Evolutionary conservation across 2,329 filamentous ascomycete genomes (phyloP).

Genomic region (Chaetomiaceae sp.): DNA sequence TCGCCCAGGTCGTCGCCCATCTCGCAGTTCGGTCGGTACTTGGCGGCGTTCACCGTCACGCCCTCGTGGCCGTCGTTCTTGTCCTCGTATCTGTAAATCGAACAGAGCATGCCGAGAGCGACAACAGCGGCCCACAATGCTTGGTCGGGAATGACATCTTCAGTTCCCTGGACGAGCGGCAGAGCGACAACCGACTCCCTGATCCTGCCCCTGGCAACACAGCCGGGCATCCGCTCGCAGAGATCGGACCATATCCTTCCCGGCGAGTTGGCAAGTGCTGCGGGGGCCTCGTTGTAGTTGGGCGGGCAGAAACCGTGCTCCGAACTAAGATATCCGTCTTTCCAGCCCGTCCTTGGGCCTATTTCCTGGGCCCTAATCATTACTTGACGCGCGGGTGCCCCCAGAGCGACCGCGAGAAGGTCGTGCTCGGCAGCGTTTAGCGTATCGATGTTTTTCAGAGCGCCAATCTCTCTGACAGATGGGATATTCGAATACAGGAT

Average conservation of each 20-base stretch:
- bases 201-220: slow-evolving; percentile 46
- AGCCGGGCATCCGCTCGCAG: slow-evolving; percentile 50
- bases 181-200: slow-evolving; percentile 46
- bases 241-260: slow-evolving; percentile 53
- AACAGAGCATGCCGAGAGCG: slow-evolving; percentile 48
- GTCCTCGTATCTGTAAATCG: slow-evolving; percentile 51
- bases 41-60: slow-evolving; percentile 35
- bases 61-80: slow-evolving; percentile 50
- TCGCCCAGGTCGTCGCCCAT: slow-evolving; percentile 50
- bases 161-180: slow-evolving; percentile 45
- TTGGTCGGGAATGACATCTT: slow-evolving; percentile 46
- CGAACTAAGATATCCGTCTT: slow-evolving; percentile 48
- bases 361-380: slow-evolving; percentile 50
- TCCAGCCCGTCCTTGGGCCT: slow-evolving; percentile 48
- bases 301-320: slow-evolving; percentile 50
- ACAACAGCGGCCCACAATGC: slow-evolving; percentile 52
- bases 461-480: slow-evolving; percentile 36
- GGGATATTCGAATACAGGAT: slow-evolving; percentile 44
- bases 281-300: slow-evolving; percentile 46
- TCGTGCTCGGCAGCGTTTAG: slow-evolving; percentile 46
- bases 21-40: slow-evolving; percentile 36
- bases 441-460: slow-evolving; percentile 44
- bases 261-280: slow-evolving; percentile 43
- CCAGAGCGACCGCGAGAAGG: slow-evolving; percentile 48
- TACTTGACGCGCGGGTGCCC: slow-evolving; percentile 51